These are phyloP conservation scores for Zopfia rhizophila DNA, from an alignment of 2,329 filamentous ascomycete species.

Conservation along the genomic window DNA sequence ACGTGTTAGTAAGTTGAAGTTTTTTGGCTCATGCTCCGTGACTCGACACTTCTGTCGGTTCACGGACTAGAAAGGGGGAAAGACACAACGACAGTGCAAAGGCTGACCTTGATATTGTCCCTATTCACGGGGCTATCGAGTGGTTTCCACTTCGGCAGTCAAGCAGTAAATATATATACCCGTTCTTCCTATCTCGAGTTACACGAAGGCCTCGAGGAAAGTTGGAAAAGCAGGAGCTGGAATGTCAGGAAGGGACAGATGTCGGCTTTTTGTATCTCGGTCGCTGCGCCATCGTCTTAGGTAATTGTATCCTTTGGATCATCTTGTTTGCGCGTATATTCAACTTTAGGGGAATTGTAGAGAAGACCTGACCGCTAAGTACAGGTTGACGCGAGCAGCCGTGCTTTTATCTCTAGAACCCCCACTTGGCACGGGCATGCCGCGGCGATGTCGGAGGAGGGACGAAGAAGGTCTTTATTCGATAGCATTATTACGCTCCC, in stretches of 20 bases:
- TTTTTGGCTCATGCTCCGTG: neutral
- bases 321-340: slow-evolving; percentile 39
- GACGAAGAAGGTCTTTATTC: too few species aligned
- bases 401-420: slow-evolving; percentile 36
- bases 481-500: too few species aligned
- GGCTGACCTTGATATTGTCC: too few species aligned
- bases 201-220: slow-evolving; percentile 8
- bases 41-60: neutral
- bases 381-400: slow-evolving; percentile 37
- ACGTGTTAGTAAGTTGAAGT: neutral
- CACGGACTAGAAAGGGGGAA: neutral
- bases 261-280: slow-evolving; percentile 41
- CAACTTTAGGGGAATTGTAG: slow-evolving; percentile 46
- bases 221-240: slow-evolving; percentile 11
- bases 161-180: too few species aligned
- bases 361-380: slow-evolving; percentile 40
- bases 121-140: too few species aligned
- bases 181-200: too few species aligned
- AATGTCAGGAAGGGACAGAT: slow-evolving; percentile 22
- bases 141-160: too few species aligned
- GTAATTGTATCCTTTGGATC: slow-evolving; percentile 41
- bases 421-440: slow-evolving; percentile 33
- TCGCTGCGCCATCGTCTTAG: slow-evolving; percentile 42
- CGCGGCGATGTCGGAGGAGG: neutral
- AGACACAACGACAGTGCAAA: neutral